Evolutionary conservation across 306 rosid species (phyloP), one percentile per base, ranked within the genome.

Genomic region (Casuarina glauca): DNA sequence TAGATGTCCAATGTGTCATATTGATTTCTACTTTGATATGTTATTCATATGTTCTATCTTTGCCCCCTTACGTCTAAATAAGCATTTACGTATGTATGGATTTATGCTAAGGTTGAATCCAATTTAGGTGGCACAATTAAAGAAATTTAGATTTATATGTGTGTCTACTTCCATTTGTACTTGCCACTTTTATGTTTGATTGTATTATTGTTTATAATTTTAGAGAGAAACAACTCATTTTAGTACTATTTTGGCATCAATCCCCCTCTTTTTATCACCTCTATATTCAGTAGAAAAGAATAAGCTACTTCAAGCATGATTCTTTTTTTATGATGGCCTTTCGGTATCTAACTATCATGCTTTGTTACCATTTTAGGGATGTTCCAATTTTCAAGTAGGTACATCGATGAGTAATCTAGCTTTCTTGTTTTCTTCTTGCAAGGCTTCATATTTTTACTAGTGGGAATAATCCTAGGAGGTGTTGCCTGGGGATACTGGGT

Each of bases 401-500:
- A 48, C 61, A 49, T 57, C 57, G 48, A 32, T 45, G n/a, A 78
- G 44, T 48, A 60, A 38, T 50, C 51, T 70, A 39, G 49, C 49
- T 55, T 64, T 52, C 20, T 69, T 81, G 74, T 70, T 62, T 62
- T 35, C 44, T 35, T 12, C 82, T 77, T 69, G 60, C 84, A 93
- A 96, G 92, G 89, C 76, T 84, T 87, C 26, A 36, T 90, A 75
- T 85, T 89, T 82, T 77, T 86, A 36, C 76, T 93, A 35, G 82
- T 89, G 86, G 96, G 89, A 17, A 85, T 90, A 53, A 15, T 87
- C 75, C 81, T 88, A 74, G 87, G 84, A 17, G 96, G 96, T 83
- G 94, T 92, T 79, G 97, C 89, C 72, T 82, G 90, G 74, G 96
- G 97, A 51, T 93, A 76, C 80, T 93, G 92, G 97, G 88, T 89